Percentiles rank a stretch among this genome's conserved stretches.
Evolutionary conservation across 495 filamentous ascomycete species (phyloP).

Genomic region (Podospora anserina): DNA sequence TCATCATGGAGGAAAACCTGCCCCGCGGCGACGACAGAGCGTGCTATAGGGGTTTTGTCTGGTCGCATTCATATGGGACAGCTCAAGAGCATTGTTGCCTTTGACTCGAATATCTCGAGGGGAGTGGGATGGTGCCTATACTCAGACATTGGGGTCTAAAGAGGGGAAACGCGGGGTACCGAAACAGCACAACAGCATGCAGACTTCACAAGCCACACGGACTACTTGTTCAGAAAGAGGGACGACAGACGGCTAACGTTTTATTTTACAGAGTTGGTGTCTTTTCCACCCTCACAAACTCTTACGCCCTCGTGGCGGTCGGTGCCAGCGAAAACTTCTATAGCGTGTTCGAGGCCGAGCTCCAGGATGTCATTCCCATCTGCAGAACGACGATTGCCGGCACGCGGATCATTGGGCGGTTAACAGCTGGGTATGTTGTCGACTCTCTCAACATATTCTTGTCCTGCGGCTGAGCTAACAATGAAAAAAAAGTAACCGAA

Average conservation of each 20-base stretch:
- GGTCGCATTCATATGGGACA: background rate
- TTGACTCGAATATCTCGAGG: background rate
- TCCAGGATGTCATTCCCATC: slow-evolving; percentile 96
- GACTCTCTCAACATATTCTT: background rate
- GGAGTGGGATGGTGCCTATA: background rate
- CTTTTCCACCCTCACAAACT: slow-evolving; percentile 93
- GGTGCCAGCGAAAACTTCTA: slow-evolving; percentile 99
- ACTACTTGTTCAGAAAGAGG: background rate
- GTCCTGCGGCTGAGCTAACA: background rate
- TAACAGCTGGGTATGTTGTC: slow-evolving; percentile 81
- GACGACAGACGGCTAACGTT: slow-evolving; percentile 1
- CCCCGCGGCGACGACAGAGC: background rate
- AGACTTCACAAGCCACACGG: background rate
- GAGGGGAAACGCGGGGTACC: background rate
- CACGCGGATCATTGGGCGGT: slow-evolving; percentile 88
- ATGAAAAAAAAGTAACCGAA: slow-evolving; percentile 66
- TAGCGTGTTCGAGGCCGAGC: slow-evolving; percentile 91
- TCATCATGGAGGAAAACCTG: background rate
- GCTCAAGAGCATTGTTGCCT: background rate
- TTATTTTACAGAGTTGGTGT: slow-evolving; percentile 74
- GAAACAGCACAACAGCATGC: background rate
- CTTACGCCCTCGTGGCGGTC: slow-evolving; percentile 86
- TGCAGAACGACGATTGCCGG: slow-evolving; percentile 97
- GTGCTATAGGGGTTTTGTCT: background rate
- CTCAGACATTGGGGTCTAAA: background rate